phyloP scores from a whole-genome alignment of 192 early-diverging fungal species.

The Rhizophlyctis rosea region DNA sequence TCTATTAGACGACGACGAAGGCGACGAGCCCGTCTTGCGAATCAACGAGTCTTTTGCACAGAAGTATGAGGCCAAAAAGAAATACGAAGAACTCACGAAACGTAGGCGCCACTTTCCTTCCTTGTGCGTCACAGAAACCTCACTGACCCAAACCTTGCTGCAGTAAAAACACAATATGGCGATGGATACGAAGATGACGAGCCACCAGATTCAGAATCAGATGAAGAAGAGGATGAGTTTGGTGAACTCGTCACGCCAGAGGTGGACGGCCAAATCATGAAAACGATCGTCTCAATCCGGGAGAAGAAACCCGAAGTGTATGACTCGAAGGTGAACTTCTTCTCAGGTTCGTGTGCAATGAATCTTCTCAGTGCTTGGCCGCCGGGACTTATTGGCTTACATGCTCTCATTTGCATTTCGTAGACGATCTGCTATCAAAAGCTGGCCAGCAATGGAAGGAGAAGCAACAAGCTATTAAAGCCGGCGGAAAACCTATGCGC shows the following conservation, averaged over 20 bases:
- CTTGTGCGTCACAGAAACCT: too few relatives aligned
- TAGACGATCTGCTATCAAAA: constrained; percentile 57
- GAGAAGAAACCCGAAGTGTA: constrained; percentile 80
- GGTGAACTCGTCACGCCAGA: constrained; percentile 77
- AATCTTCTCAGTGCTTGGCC: too few relatives aligned
- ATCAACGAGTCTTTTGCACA: constrained; percentile 55
- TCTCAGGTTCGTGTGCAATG: too few relatives aligned
- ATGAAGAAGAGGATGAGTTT: constrained; percentile 59
- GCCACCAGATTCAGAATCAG: constrained; percentile 56
- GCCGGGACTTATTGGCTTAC: neutral
- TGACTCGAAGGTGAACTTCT: constrained; percentile 72
- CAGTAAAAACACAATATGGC: constrained; percentile 66
- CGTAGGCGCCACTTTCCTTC: constrained; percentile 52
- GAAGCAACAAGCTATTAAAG: constrained; percentile 55
- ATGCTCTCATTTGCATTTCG: constrained; percentile 16
- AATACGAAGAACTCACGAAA: constrained; percentile 59
- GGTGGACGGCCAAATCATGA: constrained; percentile 90
- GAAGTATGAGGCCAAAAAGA: constrained; percentile 64
- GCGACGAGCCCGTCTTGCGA: constrained; percentile 33
- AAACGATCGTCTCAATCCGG: constrained; percentile 79
- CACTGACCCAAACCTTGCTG: constrained; percentile 3
- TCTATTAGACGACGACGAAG: constrained; percentile 31
- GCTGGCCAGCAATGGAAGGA: constrained; percentile 63
- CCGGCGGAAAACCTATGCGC: constrained; percentile 62
- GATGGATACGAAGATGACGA: constrained; percentile 42